Conservation (phyloP, 768 basidiomycete species). For the Russula ochroleuca region DNA sequence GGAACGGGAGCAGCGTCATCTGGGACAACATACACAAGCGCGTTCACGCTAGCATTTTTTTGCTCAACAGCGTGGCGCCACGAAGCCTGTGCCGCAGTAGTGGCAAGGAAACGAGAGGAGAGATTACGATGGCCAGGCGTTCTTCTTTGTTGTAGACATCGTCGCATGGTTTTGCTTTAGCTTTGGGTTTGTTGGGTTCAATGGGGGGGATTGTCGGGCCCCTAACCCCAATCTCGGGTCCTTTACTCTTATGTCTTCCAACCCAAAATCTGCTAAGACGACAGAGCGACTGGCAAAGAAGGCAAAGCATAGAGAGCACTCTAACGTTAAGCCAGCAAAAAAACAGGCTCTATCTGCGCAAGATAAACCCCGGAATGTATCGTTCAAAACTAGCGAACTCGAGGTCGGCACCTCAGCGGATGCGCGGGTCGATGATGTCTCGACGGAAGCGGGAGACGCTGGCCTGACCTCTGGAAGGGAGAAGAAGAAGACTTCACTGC, state of each 20-base stretch:
- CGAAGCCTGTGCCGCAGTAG: background rate
- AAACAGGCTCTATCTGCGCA: background rate
- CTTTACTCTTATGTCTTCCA: conserved; percentile 22
- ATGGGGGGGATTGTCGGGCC: background rate
- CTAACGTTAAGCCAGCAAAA: background rate
- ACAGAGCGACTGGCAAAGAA: conserved; percentile 19
- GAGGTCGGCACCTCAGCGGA: conserved; percentile 19
- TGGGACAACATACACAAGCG: conserved; percentile 42
- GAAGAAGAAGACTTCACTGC: conserved; percentile 33
- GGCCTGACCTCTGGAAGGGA: conserved; percentile 24
- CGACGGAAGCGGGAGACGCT: conserved; percentile 28
- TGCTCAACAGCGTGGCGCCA: conserved; percentile 22
- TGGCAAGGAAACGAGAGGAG: conserved; percentile 15
- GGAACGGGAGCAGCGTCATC: background rate
- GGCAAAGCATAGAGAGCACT: conserved; percentile 10
- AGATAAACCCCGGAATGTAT: conserved; percentile 7
- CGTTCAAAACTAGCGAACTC: conserved; percentile 30
- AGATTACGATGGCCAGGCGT: background rate
- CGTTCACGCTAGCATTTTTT: conserved; percentile 48
- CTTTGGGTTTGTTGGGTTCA: background rate
- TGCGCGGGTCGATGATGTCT: conserved; percentile 29
- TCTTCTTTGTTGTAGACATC: conserved; percentile 10
- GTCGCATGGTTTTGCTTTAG: conserved; percentile 16
- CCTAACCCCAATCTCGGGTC: conserved; percentile 27
- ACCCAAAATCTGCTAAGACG: conserved; percentile 3